These are phyloP conservation scores for Ophiostoma fasciatum DNA, from an alignment of 2,329 filamentous ascomycete species.

Conservation along the genomic window DNA sequence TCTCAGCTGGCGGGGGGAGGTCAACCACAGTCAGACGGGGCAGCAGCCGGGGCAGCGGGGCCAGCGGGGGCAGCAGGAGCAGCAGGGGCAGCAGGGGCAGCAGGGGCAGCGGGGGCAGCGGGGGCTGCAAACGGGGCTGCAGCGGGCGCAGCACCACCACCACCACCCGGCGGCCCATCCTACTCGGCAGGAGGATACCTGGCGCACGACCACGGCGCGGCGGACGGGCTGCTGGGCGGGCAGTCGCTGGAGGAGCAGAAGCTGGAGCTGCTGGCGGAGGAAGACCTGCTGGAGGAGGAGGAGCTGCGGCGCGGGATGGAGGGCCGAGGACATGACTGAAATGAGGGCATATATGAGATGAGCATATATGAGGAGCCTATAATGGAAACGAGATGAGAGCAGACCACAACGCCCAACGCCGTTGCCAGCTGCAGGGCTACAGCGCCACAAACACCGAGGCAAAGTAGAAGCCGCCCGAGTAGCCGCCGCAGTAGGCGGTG, in stretches of 20 bases:
- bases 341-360: too few relatives aligned
- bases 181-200: neutral
- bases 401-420: neutral
- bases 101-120: conserved; percentile 2
- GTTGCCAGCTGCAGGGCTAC: neutral
- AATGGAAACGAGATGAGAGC: neutral
- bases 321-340: conserved; percentile 2
- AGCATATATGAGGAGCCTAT: too few relatives aligned
- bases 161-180: neutral
- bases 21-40: too few relatives aligned
- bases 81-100: too few relatives aligned
- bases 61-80: too few relatives aligned
- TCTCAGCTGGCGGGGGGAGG: too few relatives aligned
- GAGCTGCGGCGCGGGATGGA: conserved; percentile 3
- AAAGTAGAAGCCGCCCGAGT: conserved; percentile 1
- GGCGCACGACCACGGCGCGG: neutral
- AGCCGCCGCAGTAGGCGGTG: conserved; percentile 1
- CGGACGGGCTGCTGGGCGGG: too few relatives aligned
- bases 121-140: neutral
- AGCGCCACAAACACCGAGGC: conserved; percentile 3
- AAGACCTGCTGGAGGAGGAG: conserved; percentile 6
- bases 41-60: too few relatives aligned
- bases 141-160: neutral
- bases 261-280: conserved; percentile 2
- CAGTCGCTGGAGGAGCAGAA: conserved; percentile 2